These are phyloP conservation scores for Alloteropsis angusta DNA, from an alignment of 202 grass and related monocot genomes.

Conservation along the genomic window DNA sequence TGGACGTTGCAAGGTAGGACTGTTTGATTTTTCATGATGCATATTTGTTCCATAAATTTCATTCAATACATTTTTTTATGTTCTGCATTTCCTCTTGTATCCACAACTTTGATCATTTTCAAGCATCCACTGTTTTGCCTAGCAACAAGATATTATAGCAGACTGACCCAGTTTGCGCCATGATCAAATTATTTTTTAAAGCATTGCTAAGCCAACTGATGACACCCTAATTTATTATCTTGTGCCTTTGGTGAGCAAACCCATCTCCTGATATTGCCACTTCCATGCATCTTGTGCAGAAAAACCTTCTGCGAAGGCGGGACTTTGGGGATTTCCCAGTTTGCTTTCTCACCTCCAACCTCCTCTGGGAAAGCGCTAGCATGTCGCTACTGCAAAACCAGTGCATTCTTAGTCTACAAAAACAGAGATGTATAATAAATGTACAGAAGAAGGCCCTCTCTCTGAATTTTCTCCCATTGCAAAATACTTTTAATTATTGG, in stretches of 20 bases:
- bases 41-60: neutral
- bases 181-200: neutral
- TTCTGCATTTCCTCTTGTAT: neutral
- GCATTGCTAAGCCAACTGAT: neutral
- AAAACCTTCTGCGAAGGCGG: conserved; percentile 39
- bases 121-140: neutral
- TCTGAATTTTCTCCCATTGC: neutral
- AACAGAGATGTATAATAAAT: conserved; percentile 33
- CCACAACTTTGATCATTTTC: neutral
- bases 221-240: neutral
- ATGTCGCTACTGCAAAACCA: conserved; percentile 50
- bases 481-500: neutral
- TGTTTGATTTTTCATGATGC: neutral
- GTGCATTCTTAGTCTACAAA: conserved; percentile 67
- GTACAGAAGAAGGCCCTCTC: neutral
- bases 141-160: neutral
- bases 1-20: conserved; percentile 65
- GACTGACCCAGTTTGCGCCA: neutral
- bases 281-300: conserved; percentile 27
- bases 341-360: conserved; percentile 77
- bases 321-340: conserved; percentile 38
- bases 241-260: neutral
- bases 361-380: conserved; percentile 58
- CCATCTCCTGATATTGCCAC: neutral
- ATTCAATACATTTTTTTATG: neutral